A percentile compares a stretch with the other conserved stretches of the same genome.
phyloP scores from a whole-genome alignment of 352 stramenopile species.

The Globisporangium okanoganense region DNA sequence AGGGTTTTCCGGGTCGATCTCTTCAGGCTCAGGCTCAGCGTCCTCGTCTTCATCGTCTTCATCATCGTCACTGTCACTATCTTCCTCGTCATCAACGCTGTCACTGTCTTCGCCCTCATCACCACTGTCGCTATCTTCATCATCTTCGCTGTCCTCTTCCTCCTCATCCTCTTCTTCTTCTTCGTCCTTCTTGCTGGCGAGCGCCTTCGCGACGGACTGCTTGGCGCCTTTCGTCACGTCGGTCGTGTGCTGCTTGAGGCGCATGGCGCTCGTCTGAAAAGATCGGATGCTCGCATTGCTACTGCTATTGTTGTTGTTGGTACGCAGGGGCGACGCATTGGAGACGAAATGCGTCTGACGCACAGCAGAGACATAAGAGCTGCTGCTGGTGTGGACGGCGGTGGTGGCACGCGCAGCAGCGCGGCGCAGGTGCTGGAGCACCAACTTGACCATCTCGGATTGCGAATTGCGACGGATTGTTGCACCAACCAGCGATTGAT shows the following conservation, averaged over 20 bases:
- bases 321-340: not conserved
- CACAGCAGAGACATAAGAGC: not conserved
- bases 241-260: slow-evolving; percentile 19
- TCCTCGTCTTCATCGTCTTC: slow-evolving; percentile 19
- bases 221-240: slow-evolving; percentile 17
- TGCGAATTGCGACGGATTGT: slow-evolving; percentile 1
- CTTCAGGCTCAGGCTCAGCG: slow-evolving; percentile 25
- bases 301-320: not conserved
- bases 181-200: slow-evolving; percentile 11
- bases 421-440: slow-evolving; percentile 14
- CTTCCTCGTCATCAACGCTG: slow-evolving; percentile 12
- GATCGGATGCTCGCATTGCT: slow-evolving; percentile 1
- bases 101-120: not conserved
- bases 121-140: not conserved
- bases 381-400: not conserved
- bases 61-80: slow-evolving; percentile 18
- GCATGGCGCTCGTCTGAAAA: slow-evolving; percentile 16
- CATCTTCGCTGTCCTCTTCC: not conserved
- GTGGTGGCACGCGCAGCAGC: slow-evolving; percentile 3
- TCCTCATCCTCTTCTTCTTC: slow-evolving; percentile 1
- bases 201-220: slow-evolving; percentile 11
- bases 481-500: slow-evolving; percentile 7
- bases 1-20: slow-evolving; percentile 26
- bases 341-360: not conserved
- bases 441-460: slow-evolving; percentile 7